phyloP scores from a whole-genome alignment of 495 filamentous ascomycete genomes.

The Aspergillus wentii region DNA sequence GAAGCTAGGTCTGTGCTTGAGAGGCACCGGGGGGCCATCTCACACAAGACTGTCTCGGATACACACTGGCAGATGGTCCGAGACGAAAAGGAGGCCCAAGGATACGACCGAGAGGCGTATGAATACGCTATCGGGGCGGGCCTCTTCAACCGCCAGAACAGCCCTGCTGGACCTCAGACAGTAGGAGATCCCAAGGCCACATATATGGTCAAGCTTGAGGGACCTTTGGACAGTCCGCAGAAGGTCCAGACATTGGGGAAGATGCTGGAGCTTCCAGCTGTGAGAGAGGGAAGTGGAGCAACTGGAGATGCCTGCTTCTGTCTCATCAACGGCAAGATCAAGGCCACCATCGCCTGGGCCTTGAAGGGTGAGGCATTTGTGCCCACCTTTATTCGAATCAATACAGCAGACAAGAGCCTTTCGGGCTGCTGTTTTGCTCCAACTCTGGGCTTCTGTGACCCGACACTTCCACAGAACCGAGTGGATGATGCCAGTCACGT shows the following conservation, averaged over 20 bases:
- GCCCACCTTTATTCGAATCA: slow-evolving; percentile 26
- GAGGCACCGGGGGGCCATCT: too few relatives aligned
- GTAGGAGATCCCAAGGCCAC: slow-evolving; percentile 1
- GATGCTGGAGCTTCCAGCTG: not conserved
- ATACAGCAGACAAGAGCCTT: slow-evolving; percentile 29
- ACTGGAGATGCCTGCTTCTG: not conserved
- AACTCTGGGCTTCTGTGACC: slow-evolving; percentile 34
- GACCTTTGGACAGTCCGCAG: not conserved
- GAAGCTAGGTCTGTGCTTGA: too few relatives aligned
- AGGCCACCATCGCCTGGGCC: not conserved
- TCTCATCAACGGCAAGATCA: not conserved
- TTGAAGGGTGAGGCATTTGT: not conserved
- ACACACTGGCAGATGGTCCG: too few relatives aligned
- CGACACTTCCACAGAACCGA: slow-evolving; percentile 27
- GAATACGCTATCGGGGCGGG: not conserved
- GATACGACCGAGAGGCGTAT: too few relatives aligned
- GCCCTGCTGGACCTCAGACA: not conserved
- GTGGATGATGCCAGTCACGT: not conserved
- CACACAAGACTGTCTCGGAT: too few relatives aligned
- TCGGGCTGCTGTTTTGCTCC: slow-evolving; percentile 14
- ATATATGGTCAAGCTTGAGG: slow-evolving; percentile 6
- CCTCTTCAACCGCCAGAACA: not conserved
- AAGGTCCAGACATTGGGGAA: not conserved
- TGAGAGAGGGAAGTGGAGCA: not conserved
- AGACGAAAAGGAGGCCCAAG: too few relatives aligned